These are phyloP conservation scores for Exophiala viscosa DNA, from an alignment of 2,329 filamentous ascomycete species.

Conservation along the genomic window DNA sequence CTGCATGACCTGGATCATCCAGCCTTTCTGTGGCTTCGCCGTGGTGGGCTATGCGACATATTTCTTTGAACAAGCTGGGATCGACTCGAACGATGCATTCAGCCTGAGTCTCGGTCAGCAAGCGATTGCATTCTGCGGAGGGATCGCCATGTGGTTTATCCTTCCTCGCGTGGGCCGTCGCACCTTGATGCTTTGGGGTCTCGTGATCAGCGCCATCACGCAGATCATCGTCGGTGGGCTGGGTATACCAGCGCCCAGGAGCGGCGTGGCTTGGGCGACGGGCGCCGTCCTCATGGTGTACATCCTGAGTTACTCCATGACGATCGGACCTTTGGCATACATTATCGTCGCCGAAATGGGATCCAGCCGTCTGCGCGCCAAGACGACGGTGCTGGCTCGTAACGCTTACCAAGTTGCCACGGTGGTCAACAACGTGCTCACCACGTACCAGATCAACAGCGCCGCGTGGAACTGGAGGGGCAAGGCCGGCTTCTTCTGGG, in stretches of 20 bases:
- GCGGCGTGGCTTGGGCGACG: slow-evolving; percentile 25
- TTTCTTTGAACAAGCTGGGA: slow-evolving; percentile 52
- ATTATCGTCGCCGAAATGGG: slow-evolving; percentile 52
- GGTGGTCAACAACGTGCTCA: slow-evolving; percentile 42
- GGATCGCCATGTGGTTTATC: slow-evolving; percentile 48
- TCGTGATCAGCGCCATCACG: slow-evolving; percentile 54
- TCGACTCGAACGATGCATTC: slow-evolving; percentile 35
- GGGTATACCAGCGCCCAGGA: slow-evolving; percentile 30
- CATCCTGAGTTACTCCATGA: slow-evolving; percentile 53
- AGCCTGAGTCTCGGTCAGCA: slow-evolving; percentile 56
- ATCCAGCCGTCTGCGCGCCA: slow-evolving; percentile 51
- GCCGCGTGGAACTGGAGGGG: slow-evolving; percentile 37
- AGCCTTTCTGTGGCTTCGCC: slow-evolving; percentile 63
- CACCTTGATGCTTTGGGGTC: slow-evolving; percentile 38
- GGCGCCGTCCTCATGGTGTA: slow-evolving; percentile 52
- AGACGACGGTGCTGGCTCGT: slow-evolving; percentile 53
- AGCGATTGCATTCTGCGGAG: slow-evolving; percentile 56
- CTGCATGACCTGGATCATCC: slow-evolving; percentile 41
- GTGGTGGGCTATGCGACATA: slow-evolving; percentile 63
- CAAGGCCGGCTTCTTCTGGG: slow-evolving; percentile 41
- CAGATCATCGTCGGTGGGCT: slow-evolving; percentile 33
- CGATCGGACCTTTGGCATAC: slow-evolving; percentile 53
- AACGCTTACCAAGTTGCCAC: slow-evolving; percentile 43
- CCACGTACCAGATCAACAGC: slow-evolving; percentile 29
- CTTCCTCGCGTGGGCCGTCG: slow-evolving; percentile 32